Percentiles rank a stretch among this genome's conserved stretches.
These are phyloP conservation scores for Amanita rimosa DNA, from an alignment of 768 basidiomycete species.

Conservation along the genomic window DNA sequence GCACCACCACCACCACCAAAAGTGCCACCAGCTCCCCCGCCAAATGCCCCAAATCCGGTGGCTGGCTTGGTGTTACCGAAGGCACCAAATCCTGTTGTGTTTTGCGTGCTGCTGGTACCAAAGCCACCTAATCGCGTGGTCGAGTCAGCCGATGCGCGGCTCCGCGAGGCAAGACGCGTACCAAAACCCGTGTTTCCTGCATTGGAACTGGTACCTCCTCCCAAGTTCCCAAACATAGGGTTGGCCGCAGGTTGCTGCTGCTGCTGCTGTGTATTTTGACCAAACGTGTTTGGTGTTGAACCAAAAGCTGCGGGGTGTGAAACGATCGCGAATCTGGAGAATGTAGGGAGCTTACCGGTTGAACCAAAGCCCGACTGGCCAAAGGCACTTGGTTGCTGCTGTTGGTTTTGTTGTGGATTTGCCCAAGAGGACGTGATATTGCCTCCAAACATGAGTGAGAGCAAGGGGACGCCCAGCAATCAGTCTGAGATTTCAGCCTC, in stretches of 20 bases:
- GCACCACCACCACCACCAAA: constrained; percentile 39
- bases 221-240: constrained; percentile 70
- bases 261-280: constrained; percentile 44
- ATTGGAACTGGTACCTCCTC: constrained; percentile 21
- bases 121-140: constrained; percentile 29
- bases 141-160: neutral
- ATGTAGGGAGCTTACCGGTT: constrained; percentile 28
- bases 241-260: constrained; percentile 39
- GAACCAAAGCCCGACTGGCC: constrained; percentile 64
- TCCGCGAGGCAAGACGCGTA: constrained; percentile 18
- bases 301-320: constrained; percentile 35
- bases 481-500: constrained; percentile 5
- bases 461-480: constrained; percentile 6
- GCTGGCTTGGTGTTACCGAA: constrained; percentile 65
- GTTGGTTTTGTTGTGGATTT: constrained; percentile 54
- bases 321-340: constrained; percentile 10
- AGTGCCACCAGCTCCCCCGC: constrained; percentile 37
- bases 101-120: constrained; percentile 24
- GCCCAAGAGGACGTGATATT: constrained; percentile 55
- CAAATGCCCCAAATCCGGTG: constrained; percentile 69
- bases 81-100: constrained; percentile 26
- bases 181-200: constrained; percentile 29
- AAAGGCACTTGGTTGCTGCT: constrained; percentile 52
- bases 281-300: constrained; percentile 36
- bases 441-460: constrained; percentile 32